These are phyloP conservation scores for Withania somnifera DNA, from an alignment of 305 asterid genomes.

Conservation along the genomic window DNA sequence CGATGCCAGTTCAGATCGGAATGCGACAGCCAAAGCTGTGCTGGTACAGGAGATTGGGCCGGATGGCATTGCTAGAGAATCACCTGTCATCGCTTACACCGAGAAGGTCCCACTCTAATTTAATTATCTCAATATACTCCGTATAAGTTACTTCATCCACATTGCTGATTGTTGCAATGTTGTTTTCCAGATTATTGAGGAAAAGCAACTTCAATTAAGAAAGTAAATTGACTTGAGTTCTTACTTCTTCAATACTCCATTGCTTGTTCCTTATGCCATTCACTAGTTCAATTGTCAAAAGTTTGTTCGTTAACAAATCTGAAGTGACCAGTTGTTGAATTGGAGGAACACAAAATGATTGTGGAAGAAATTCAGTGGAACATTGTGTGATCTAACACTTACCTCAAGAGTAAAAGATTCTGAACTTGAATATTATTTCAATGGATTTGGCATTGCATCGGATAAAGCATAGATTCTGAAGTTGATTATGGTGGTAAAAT, in stretches of 20 bases:
- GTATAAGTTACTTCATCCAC: not conserved
- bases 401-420: not conserved
- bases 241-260: not conserved
- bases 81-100: conserved; percentile 76
- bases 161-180: not conserved
- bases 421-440: not conserved
- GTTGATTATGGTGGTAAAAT: not conserved
- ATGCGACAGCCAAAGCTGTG: conserved; percentile 23
- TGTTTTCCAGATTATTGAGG: conserved; percentile 58
- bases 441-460: not conserved
- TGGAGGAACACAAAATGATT: not conserved
- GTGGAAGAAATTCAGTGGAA: not conserved
- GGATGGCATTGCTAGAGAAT: conserved; percentile 71
- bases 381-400: not conserved
- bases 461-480: not conserved
- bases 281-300: too few relatives aligned
- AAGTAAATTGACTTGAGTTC: conserved; percentile 52
- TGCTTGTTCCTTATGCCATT: not conserved
- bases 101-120: conserved; percentile 42
- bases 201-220: conserved; percentile 79
- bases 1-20: conserved; percentile 20
- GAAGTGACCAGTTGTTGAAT: not conserved
- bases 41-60: conserved; percentile 79
- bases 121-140: not conserved
- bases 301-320: not conserved